Evolutionary conservation across 1,139 yeast species (phyloP), one percentile per base, ranked within the genome.

Genomic region (Debaryomyces fabryi): DNA sequence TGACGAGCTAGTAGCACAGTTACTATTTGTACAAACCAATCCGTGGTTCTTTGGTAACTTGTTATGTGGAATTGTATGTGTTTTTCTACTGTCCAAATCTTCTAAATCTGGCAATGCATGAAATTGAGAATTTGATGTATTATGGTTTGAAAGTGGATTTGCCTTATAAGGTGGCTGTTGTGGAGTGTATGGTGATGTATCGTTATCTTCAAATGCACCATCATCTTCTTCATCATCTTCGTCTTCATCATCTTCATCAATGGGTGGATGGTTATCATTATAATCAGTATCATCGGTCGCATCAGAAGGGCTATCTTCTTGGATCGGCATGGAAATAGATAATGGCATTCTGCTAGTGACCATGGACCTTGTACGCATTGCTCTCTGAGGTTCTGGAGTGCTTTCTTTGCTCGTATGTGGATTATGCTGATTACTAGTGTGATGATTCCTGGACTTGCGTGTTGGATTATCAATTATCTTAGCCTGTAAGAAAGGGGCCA

Each of bases 311-410:
- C 62, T 62, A 52, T 72, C 77, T 56, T 73, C 78, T 44, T 69
- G 69, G 20, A 72, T 72, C 4, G 78, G 78, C 1, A 76, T 71
- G 1, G 78, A 73, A 15, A 69, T 65, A 53, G 63, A 60, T 37
- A 65, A 46, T 1, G 71, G 68, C 5, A 65, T 57, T 33, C 64
- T 70, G 36, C 49, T 54, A 20, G 63, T 59, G n/a, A 65, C 60
- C 79, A 76, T 74, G 6, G 78, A 73, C 40, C 80, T 57, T 0
- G 81, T 74, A 27, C 80, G 66, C 59, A 72, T 67, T 9, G 81
- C 81, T 35, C 79, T 57, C 42, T 67, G 78, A 39, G 74, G 79
- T 60, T 62, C 63, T 10, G 52, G 32, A 9, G 44, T 45, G 73
- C 69, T 56, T 71, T 68, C 46, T 75, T 66, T 53, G 67, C 67